These are phyloP conservation scores for Decorospora gaudefroyi DNA, from an alignment of 2,329 filamentous ascomycete species.

Conservation along the genomic window DNA sequence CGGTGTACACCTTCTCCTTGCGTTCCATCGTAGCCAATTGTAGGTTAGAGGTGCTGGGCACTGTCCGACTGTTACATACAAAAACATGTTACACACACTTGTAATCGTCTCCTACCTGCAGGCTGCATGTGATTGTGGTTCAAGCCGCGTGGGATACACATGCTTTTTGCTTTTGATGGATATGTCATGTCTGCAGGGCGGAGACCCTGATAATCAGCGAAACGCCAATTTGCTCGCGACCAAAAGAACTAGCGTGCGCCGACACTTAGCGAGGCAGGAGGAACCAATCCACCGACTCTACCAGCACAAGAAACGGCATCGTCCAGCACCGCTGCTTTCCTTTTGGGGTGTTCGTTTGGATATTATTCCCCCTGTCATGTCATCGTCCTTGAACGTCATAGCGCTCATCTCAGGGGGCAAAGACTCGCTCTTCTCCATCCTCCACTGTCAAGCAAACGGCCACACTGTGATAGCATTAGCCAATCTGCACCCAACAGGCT, in stretches of 20 bases:
- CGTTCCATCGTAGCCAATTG: slow-evolving; percentile 19
- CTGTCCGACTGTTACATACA: slow-evolving; percentile 29
- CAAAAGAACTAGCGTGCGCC: slow-evolving; percentile 16
- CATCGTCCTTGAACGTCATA: slow-evolving; percentile 63
- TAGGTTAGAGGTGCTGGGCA: slow-evolving; percentile 44
- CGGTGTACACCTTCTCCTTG: slow-evolving; percentile 27
- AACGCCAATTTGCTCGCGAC: slow-evolving; percentile 6
- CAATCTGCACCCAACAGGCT: slow-evolving; percentile 72
- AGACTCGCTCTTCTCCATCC: slow-evolving; percentile 90
- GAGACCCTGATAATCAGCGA: slow-evolving; percentile 7
- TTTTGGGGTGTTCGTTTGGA: slow-evolving; percentile 1
- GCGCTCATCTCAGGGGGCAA: slow-evolving; percentile 95
- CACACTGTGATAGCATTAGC: slow-evolving; percentile 85
- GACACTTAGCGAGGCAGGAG: slow-evolving; percentile 16
- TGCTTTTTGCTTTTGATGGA: slow-evolving; percentile 8
- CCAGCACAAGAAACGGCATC: slow-evolving; percentile 7
- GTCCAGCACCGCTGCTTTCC: slow-evolving; percentile 10
- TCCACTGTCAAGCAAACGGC: slow-evolving; percentile 86
- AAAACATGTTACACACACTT: slow-evolving; percentile 20
- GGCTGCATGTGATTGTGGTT: slow-evolving; percentile 2
- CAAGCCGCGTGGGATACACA: slow-evolving; percentile 2
- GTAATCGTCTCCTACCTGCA: slow-evolving; percentile 6
- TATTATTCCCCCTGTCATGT: slow-evolving; percentile 12
- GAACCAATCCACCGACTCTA: slow-evolving; percentile 7
- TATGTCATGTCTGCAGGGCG: slow-evolving; percentile 2